Evolutionary conservation across 176 grass and related monocot species (phyloP), one percentile per base, ranked within the genome.

Genomic region (Juncus inflexus): DNA sequence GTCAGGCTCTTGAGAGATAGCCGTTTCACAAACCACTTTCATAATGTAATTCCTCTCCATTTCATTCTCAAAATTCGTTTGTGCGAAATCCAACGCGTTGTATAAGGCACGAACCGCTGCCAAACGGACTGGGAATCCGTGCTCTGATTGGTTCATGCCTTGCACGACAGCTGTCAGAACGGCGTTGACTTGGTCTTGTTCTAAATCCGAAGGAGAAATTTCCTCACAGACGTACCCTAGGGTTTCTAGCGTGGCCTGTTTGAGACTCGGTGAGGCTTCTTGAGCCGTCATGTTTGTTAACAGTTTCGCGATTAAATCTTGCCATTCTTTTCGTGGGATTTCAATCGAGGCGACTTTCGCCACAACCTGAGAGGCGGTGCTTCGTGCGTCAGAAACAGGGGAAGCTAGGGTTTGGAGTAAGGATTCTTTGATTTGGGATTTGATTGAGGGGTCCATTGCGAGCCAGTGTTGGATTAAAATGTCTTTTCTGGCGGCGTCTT

Each of bases 211-310:
- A 42, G 80, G 84, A 75, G 80, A 80, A 64, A 83, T 59, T 73
- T 89, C 85, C 80, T 89, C 85, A 70, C 85, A 89, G 12, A 89
- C 73, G 77, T 89, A 89, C 41, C 85, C 85, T 55, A 84, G 61
- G 47, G 80, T 65, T 45, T 89, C 80, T 55, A 84, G 50, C 12
- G 80, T 84, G 63, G 85, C 76, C 60, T 89, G 80, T 71, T 89
- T 84, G 51, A 83, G 63, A 45, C 67, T 67, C 61, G 85, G 42
- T 3, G 59, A 5, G 9, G 80, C 35, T 60, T 83, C 85, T 65
- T 63, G 56, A 50, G 55, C 63, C 39, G 80, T 87, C 85, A 87
- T 87, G 80, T 80, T 83, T 37, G 38, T 16, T 14, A 87, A 63
- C 54, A 87, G 55, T 50, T 74, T 75, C 16, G 37, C 67, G 28